Evolutionary conservation across 2,329 filamentous ascomycete genomes (phyloP).

Genomic region (Nothophoma quercina): DNA sequence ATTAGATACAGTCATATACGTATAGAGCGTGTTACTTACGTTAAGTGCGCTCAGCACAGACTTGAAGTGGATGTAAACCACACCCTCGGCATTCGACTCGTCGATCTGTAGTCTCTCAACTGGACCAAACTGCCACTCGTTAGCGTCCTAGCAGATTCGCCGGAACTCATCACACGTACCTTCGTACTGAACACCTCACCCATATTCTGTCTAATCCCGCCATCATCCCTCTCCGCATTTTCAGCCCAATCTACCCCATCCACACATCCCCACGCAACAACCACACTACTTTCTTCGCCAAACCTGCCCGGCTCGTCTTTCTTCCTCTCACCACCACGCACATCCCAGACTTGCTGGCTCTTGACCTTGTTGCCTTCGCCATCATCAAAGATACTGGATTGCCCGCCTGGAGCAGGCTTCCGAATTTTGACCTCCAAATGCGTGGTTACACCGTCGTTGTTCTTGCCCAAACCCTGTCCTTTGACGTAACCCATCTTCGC

Average conservation of each 20-base stretch:
- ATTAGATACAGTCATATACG: conserved; percentile 16
- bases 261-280: conserved; percentile 85
- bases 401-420: conserved; percentile 24
- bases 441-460: conserved; percentile 81
- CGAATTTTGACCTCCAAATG: conserved; percentile 71
- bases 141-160: conserved; percentile 4
- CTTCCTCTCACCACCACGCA: conserved; percentile 74
- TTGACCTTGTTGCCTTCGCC: conserved; percentile 60
- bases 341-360: conserved; percentile 64
- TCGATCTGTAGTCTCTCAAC: conserved; percentile 80
- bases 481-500: conserved; percentile 93
- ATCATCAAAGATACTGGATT: conserved; percentile 32
- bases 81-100: conserved; percentile 63
- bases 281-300: conserved; percentile 76
- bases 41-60: conserved; percentile 83
- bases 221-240: conserved; percentile 71
- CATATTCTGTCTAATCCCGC: conserved; percentile 86
- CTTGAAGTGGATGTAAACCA: conserved; percentile 94
- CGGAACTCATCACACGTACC: conserved; percentile 51
- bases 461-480: conserved; percentile 85
- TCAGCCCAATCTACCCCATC: conserved; percentile 80
- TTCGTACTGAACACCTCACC: conserved; percentile 90
- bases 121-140: conserved; percentile 71
- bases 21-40: conserved; percentile 59
- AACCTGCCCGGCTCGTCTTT: conserved; percentile 47